phyloP scores from a whole-genome alignment of 257 asterid genomes.

The Fraxinus pennsylvanica region DNA sequence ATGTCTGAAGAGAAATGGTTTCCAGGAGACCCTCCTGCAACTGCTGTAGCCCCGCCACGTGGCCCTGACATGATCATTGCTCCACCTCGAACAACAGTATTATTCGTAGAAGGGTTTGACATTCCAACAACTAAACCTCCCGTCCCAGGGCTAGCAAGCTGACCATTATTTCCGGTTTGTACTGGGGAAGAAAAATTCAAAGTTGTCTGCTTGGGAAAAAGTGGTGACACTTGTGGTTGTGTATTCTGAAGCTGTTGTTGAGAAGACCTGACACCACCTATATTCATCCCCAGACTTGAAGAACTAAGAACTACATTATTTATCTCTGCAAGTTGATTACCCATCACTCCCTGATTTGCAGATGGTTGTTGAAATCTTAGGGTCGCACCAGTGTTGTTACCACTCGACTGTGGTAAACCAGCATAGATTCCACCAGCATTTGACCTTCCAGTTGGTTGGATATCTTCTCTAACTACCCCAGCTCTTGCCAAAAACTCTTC shows the following conservation, averaged over 20 bases:
- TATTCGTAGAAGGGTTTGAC: conserved; percentile 38
- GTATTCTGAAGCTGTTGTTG: conserved; percentile 39
- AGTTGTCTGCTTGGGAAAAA: conserved; percentile 72
- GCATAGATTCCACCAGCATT: conserved; percentile 39
- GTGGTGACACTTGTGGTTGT: conserved; percentile 54
- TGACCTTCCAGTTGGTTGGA: conserved; percentile 43
- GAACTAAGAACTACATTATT: conserved; percentile 40
- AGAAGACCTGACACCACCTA: conserved; percentile 37
- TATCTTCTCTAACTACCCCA: conserved; percentile 79
- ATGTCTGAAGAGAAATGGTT: conserved; percentile 49
- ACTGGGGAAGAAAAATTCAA: conserved; percentile 62
- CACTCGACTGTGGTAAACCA: conserved; percentile 37
- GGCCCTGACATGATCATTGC: conserved; percentile 42
- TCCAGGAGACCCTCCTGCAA: conserved; percentile 57
- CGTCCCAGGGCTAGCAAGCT: conserved; percentile 47
- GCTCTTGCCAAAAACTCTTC: conserved; percentile 79
- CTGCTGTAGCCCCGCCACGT: conserved; percentile 44
- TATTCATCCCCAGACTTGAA: conserved; percentile 45
- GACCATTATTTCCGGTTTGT: conserved; percentile 42
- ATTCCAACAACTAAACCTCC: conserved; percentile 43
- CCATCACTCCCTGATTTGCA: conserved; percentile 39
- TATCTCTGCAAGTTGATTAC: conserved; percentile 44
- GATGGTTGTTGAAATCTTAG: conserved; percentile 58
- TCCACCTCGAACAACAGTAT: conserved; percentile 43
- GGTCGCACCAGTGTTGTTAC: conserved; percentile 35